Evolutionary conservation across 2,329 filamentous ascomycete genomes (phyloP), one percentile per base, ranked within the genome.

Genomic region (Neoarthrinium moseri): DNA sequence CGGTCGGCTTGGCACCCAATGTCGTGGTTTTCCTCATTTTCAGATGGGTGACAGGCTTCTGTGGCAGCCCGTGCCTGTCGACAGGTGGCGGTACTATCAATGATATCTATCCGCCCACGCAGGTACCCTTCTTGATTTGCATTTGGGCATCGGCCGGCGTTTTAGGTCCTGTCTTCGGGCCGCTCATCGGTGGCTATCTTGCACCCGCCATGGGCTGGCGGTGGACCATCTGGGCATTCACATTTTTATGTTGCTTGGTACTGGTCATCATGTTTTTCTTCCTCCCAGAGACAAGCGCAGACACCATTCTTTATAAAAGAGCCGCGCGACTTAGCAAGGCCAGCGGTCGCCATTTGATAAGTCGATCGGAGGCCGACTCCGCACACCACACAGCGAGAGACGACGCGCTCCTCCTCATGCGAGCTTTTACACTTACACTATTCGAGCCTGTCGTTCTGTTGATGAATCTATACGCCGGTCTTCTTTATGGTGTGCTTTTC

Each of bases 351-450:
- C n/a, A n/a, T n/a, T n/a, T n/a, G 33, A 49, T 15, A 47, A 52
- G 22, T 68, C 87, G 23, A 65, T 75, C 37, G 68, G 83, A 85
- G 65, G 80, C 80, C 4, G 60, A 62, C 72, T 71, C 56, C 58
- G 75, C 32, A 71, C 72, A 13, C 67, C 72, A 32, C 15, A 71
- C 63, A 2, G 45, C 69, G 35, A 66, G 65, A 26, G 73, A 76
- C 32, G 47, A 49, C 23, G 41, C 50, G 41, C 84, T 79, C 49
- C 63, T 50, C 4, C 50, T 60, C 11, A 43, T 37, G 13, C 50
- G 52, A n/a, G 51, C 57, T 5, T 59, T 58, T 27, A 53, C 54
- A 8, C 47, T 60, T 5, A 48, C 49, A 1, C 57, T 85, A 54
- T 77, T 75, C 49, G 72, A 86, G 21, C 75, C 76, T 0, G 68